phyloP scores from a whole-genome alignment of 2,329 filamentous ascomycete species.

The Zymoseptoria pseudotritici region DNA sequence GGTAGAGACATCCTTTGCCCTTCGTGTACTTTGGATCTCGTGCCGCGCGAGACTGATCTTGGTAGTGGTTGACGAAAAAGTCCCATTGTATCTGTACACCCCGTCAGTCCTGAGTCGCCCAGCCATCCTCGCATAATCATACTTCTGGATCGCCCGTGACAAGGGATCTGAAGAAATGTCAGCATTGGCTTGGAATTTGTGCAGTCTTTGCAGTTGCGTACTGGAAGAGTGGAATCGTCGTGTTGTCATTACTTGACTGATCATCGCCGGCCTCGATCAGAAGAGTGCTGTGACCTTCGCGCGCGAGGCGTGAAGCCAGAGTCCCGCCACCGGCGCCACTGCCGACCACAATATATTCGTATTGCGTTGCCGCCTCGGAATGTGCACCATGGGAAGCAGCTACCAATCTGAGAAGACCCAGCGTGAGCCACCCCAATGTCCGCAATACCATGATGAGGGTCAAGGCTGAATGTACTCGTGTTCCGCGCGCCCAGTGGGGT shows the following conservation, averaged over 20 bases:
- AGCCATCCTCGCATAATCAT: background rate
- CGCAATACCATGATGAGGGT: background rate
- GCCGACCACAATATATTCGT: constrained; percentile 54
- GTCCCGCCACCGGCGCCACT: constrained; percentile 54
- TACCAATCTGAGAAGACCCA: background rate
- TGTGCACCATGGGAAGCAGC: background rate
- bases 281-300: constrained; percentile 51
- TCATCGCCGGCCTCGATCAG: constrained; percentile 55
- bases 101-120: background rate
- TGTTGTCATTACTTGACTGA: constrained; percentile 44
- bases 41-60: constrained; percentile 46
- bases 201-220: background rate
- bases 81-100: constrained; percentile 23
- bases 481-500: too few relatives aligned
- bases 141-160: background rate
- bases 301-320: constrained; percentile 50
- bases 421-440: background rate
- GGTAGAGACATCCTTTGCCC: constrained; percentile 50
- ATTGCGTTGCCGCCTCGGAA: background rate
- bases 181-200: background rate
- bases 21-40: constrained; percentile 49
- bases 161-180: background rate
- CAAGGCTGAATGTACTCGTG: background rate
- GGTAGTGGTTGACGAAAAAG: constrained; percentile 53
- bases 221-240: constrained; percentile 48